Conservation (phyloP, 495 filamentous ascomycete genomes). For the Aspergillus homomorphus region DNA sequence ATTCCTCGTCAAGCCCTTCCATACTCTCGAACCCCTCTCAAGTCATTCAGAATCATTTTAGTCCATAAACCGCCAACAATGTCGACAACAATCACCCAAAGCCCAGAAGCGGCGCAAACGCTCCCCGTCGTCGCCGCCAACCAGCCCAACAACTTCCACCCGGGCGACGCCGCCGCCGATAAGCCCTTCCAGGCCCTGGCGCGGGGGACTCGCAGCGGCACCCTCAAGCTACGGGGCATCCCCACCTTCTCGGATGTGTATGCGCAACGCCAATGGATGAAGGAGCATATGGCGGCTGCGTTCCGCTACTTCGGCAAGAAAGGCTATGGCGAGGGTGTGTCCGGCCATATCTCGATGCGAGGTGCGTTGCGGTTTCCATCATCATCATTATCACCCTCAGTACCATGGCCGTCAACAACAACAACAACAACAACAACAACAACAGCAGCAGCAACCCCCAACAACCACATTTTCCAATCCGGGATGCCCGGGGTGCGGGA, state of each 20-base stretch:
- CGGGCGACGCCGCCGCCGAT: slow-evolving; percentile 9
- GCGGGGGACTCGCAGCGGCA: slow-evolving; percentile 38
- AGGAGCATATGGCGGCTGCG: slow-evolving; percentile 69
- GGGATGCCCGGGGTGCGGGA: too few species aligned
- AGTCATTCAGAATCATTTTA: slow-evolving; percentile 2
- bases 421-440: too few species aligned
- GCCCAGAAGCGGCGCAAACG: slow-evolving; percentile 1
- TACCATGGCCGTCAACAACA: too few species aligned
- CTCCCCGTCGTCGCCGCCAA: slow-evolving; percentile 8
- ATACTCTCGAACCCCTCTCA: neutral
- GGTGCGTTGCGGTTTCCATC: slow-evolving; percentile 22
- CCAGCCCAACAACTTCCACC: neutral
- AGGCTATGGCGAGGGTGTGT: slow-evolving; percentile 69
- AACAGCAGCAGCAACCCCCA: too few species aligned
- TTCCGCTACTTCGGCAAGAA: slow-evolving; percentile 67
- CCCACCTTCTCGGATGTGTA: slow-evolving; percentile 58
- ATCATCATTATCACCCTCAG: neutral
- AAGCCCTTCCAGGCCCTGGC: slow-evolving; percentile 37
- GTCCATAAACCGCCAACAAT: too few species aligned
- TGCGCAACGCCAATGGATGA: slow-evolving; percentile 64
- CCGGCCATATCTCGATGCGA: slow-evolving; percentile 58
- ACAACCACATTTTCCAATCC: too few species aligned
- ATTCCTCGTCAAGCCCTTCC: neutral
- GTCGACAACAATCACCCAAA: slow-evolving; percentile 2
- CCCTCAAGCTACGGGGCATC: slow-evolving; percentile 50